A percentile compares a stretch with the other conserved stretches of the same genome.
Conservation (phyloP, 768 basidiomycete genomes). For the Tricholomella constricta region DNA sequence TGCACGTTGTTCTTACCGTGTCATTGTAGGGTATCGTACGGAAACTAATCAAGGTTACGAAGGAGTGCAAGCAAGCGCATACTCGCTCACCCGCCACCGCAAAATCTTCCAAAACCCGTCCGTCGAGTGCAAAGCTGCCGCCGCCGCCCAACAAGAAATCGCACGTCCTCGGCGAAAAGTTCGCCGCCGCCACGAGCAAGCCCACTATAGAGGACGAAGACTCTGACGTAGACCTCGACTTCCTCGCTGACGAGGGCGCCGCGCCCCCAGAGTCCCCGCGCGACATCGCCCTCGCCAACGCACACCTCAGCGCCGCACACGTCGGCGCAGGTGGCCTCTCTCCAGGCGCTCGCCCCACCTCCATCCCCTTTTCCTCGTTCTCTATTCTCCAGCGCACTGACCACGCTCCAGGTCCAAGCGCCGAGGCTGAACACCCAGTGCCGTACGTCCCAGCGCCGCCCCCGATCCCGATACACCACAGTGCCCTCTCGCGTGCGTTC, state of each 20-base stretch:
- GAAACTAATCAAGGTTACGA: slow-evolving; percentile 80
- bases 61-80: slow-evolving; percentile 76
- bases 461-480: slow-evolving; percentile 56
- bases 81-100: slow-evolving; percentile 40
- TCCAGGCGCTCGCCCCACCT: slow-evolving; percentile 39
- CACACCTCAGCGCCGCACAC: slow-evolving; percentile 45
- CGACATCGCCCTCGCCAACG: slow-evolving; percentile 49
- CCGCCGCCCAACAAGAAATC: slow-evolving; percentile 34
- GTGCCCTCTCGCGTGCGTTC: slow-evolving; percentile 70
- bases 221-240: slow-evolving; percentile 79
- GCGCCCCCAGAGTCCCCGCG: slow-evolving; percentile 36
- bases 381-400: slow-evolving; percentile 67
- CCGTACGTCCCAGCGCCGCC: slow-evolving; percentile 42
- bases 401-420: slow-evolving; percentile 33
- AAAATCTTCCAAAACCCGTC: slow-evolving; percentile 30
- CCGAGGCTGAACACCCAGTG: slow-evolving; percentile 22
- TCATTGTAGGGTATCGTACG: slow-evolving; percentile 69
- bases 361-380: slow-evolving; percentile 56
- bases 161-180: slow-evolving; percentile 62
- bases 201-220: slow-evolving; percentile 50
- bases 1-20: slow-evolving; percentile 9
- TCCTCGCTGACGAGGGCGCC: slow-evolving; percentile 53
- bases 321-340: slow-evolving; percentile 37
- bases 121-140: slow-evolving; percentile 35
- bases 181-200: slow-evolving; percentile 61